Evolutionary conservation across 176 grass and related monocot genomes (phyloP), one percentile per base, ranked within the genome.

Genomic region (Guadua angustifolia): DNA sequence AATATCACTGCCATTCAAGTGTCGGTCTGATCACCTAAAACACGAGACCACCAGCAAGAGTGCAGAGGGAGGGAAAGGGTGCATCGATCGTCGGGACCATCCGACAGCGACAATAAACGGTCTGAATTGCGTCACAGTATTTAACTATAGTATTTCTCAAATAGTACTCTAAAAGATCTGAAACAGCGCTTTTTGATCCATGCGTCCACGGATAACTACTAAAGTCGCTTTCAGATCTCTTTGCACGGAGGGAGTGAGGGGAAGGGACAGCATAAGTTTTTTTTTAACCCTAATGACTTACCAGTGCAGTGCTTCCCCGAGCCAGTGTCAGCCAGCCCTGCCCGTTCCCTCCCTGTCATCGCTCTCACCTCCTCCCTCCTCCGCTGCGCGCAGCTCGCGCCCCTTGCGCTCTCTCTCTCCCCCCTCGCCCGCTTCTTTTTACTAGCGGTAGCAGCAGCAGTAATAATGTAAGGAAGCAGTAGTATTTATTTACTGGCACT

Each of bases 401-500:
- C 10, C 39, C 44, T 22, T 35, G 35, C 88, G 71, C 78, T 38
- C 35, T 18, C 21, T 52, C 36, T 75, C 50, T 47, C 49, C 3
- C 16, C 46, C 57, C 42, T 50, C 58, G 63, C 83, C 64, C 73
- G 32, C 79, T 64, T 33, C 24, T 24, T 59, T 60, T 60, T 43
- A 15, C 13, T 47, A 19, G 24, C 4, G 9, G 58, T 22, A 24
- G n/a, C 0, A 47, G 42, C 68, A 46, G 19, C 53, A 15, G 39
- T 16, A 44, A 45, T 70, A 24, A 46, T 24, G 40, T 25, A 56
- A 56, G 18, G 53, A 9, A 17, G 15, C 2, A 21, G 52, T 1
- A n/a, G 53, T 7, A 21, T n/a, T 21, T 57, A n/a, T 57, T 57
- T 57, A 57, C 53, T 49, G 9, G 53, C 50, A 36, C 29, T 29